Conservation (phyloP, 2,329 filamentous ascomycete genomes). For the Xenoacremonium recifei region DNA sequence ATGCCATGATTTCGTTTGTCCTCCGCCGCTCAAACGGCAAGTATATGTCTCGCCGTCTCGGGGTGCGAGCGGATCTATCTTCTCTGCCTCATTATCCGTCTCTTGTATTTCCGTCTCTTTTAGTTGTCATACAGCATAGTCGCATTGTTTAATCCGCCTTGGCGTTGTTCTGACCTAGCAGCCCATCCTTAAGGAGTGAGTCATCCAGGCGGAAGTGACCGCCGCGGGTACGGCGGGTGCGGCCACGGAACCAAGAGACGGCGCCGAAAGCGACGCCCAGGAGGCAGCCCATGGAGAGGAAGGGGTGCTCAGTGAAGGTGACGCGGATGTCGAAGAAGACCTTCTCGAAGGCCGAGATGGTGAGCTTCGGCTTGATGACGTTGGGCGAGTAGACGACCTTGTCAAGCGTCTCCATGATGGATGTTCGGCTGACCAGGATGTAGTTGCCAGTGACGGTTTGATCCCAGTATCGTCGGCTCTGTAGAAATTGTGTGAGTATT, state of each 20-base stretch:
- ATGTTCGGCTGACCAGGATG: conserved; percentile 85
- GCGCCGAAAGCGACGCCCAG: conserved; percentile 54
- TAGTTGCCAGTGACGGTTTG: conserved; percentile 82
- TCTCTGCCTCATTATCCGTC: not conserved
- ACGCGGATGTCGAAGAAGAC: conserved; percentile 66
- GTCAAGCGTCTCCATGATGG: conserved; percentile 82
- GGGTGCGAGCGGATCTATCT: not conserved
- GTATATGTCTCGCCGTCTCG: not conserved
- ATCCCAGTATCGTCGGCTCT: conserved; percentile 97
- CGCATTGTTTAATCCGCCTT: conserved; percentile 31
- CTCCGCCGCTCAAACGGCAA: not conserved
- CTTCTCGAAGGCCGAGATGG: conserved; percentile 69
- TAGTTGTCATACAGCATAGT: not conserved
- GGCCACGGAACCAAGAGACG: conserved; percentile 53
- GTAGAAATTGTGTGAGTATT: conserved; percentile 1
- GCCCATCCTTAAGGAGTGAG: conserved; percentile 60
- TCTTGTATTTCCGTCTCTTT: conserved; percentile 4
- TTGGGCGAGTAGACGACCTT: conserved; percentile 68
- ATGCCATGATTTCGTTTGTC: not conserved
- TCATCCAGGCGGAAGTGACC: conserved; percentile 64
- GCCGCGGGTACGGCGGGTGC: conserved; percentile 51
- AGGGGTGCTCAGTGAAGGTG: conserved; percentile 58
- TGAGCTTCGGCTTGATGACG: conserved; percentile 73
- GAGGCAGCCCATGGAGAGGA: conserved; percentile 56
- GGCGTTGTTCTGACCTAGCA: conserved; percentile 49